Percentiles rank a stretch among this genome's conserved stretches.
phyloP scores from a whole-genome alignment of 2,329 filamentous ascomycete genomes.

The Epichloe sp. region DNA sequence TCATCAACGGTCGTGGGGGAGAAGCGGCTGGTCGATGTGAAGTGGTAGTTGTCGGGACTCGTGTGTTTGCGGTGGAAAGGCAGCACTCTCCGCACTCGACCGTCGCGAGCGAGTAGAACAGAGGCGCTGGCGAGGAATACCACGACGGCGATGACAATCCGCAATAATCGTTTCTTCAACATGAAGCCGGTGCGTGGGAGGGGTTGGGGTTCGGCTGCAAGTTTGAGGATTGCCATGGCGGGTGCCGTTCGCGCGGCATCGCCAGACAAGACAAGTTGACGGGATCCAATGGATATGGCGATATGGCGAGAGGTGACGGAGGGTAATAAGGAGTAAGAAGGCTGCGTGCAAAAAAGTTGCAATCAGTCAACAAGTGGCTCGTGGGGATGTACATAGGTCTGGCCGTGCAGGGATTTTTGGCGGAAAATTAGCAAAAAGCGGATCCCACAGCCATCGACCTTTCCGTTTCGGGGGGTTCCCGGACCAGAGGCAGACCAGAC shows the following conservation, averaged over 20 bases:
- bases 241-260: neutral
- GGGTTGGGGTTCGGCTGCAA: slow-evolving; percentile 2
- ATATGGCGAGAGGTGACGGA: neutral
- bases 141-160: slow-evolving; percentile 14
- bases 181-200: slow-evolving; percentile 8
- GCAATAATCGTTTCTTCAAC: slow-evolving; percentile 20
- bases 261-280: slow-evolving; percentile 7
- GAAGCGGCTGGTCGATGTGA: slow-evolving; percentile 18
- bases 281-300: neutral
- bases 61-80: slow-evolving; percentile 12
- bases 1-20: slow-evolving; percentile 17
- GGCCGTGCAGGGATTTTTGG: too few species aligned
- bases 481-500: too few species aligned
- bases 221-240: slow-evolving; percentile 3
- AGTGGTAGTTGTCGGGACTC: slow-evolving; percentile 16
- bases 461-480: too few species aligned
- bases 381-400: too few species aligned
- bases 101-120: neutral
- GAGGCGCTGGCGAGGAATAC: slow-evolving; percentile 11
- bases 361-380: too few species aligned
- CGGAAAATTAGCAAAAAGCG: too few species aligned
- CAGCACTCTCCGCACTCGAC: neutral
- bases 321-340: too few species aligned
- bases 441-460: too few species aligned
- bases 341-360: too few species aligned